These are phyloP conservation scores for Escovopsis sp. DNA, from an alignment of 2,329 filamentous ascomycete genomes.

Conservation along the genomic window DNA sequence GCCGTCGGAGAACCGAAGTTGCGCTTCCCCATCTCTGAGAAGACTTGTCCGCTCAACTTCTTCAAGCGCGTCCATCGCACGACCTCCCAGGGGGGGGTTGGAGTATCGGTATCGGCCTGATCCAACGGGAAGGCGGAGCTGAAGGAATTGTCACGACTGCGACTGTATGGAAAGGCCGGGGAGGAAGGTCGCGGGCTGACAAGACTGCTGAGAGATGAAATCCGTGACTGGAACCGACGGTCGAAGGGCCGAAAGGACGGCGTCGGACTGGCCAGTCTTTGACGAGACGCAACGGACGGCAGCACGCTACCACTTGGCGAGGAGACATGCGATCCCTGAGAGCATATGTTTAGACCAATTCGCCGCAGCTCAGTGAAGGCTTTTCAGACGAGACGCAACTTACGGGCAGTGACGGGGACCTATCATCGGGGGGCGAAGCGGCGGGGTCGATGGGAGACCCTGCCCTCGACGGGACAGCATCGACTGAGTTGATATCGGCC, in stretches of 20 bases:
- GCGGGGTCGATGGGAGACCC: conserved; percentile 56
- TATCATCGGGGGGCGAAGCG: conserved; percentile 66
- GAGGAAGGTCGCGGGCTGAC: conserved; percentile 55
- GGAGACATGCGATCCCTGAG: conserved; percentile 43
- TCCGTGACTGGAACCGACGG: conserved; percentile 78
- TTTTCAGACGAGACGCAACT: conserved; percentile 8
- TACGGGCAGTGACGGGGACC: conserved; percentile 73
- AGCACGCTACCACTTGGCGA: conserved; percentile 63
- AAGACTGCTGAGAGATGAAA: conserved; percentile 40
- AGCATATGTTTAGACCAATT: conserved; percentile 12
- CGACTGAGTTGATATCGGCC: conserved; percentile 30
- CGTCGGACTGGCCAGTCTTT: conserved; percentile 53
- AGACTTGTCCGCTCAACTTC: conserved; percentile 78
- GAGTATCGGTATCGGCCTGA: conserved; percentile 50
- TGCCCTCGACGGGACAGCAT: conserved; percentile 36
- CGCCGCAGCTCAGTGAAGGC: neutral
- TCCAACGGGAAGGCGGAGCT: conserved; percentile 54
- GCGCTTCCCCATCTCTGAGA: conserved; percentile 81
- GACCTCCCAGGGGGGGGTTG: conserved; percentile 85
- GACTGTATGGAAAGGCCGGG: conserved; percentile 59
- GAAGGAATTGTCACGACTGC: conserved; percentile 69
- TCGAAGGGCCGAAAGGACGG: conserved; percentile 89
- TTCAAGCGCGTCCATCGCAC: conserved; percentile 89
- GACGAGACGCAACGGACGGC: conserved; percentile 52
- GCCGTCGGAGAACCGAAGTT: conserved; percentile 90